A percentile compares a stretch with the other conserved stretches of the same genome.
These are phyloP conservation scores for Barnettozyma hawaiiensis DNA, from an alignment of 1,139 yeast species.

Conservation along the genomic window DNA sequence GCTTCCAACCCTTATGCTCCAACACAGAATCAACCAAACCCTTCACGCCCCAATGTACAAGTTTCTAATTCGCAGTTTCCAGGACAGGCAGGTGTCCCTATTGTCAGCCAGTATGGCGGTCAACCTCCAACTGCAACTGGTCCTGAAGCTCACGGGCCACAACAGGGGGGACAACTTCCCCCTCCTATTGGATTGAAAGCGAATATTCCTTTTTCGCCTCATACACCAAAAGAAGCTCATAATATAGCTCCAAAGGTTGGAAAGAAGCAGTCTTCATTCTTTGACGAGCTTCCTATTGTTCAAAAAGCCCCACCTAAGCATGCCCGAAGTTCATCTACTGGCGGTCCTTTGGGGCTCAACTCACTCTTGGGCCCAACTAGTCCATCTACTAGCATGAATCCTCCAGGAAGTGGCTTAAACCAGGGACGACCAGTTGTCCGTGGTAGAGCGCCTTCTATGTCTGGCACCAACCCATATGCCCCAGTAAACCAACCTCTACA, in stretches of 20 bases:
- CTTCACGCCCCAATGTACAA: conserved; percentile 3
- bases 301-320: conserved; percentile 19
- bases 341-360: conserved; percentile 1
- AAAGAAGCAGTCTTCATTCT: conserved; percentile 39
- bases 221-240: conserved; percentile 5
- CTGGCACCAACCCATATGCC: conserved; percentile 16
- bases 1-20: conserved; percentile 1
- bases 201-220: neutral
- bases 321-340: conserved; percentile 11
- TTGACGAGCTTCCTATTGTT: conserved; percentile 47
- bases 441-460: neutral
- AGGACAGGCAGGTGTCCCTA: neutral
- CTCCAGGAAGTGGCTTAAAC: neutral
- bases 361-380: neutral
- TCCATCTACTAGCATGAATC: conserved; percentile 4
- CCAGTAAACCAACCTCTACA: conserved; percentile 15
- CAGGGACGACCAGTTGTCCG: neutral
- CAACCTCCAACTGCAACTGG: neutral
- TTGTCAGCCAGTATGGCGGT: neutral
- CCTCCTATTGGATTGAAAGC: neutral
- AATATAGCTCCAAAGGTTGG: conserved; percentile 10
- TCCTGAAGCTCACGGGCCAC: neutral
- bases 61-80: conserved; percentile 3
- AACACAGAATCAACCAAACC: neutral
- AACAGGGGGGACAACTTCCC: neutral